Evolutionary conservation across 352 stramenopile genomes (phyloP), one percentile per base, ranked within the genome.

Genomic region (Pythium chondricola): DNA sequence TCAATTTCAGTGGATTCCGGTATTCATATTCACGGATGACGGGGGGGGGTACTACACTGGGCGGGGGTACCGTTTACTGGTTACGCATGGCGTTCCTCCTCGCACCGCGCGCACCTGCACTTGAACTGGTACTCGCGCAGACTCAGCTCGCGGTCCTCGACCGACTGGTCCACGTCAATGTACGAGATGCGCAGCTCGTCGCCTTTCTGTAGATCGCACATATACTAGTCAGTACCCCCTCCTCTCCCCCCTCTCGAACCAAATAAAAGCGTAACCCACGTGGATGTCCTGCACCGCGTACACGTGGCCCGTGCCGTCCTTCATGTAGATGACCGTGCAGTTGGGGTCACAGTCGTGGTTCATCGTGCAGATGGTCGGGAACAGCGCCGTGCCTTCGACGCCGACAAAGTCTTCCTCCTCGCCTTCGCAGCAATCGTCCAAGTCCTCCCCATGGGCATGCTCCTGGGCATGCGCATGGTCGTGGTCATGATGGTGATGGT

Each of bases 121-220:
- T 73, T 63, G 63, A 91, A 91, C 48, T 89, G 75, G 51, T 91
- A 91, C 62, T 91, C 80, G 29, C 73, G 69, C 48, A 92, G 77
- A 49, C 72, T 79, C 56, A 85, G 62, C 32, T 83, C 70, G n/a
- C 95, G 85, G 33, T 94, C 73, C 2, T 88, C 40, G 17, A 92
- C 69, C 16, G 77, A 56, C 56, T 87, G 72, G 27, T 93, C 71
- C 27, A 88, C 73, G 48, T 97, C 86, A 59, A 98, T 95, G 71
- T 98, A 98, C 56, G 88, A 96, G 50, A 98, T 97, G 36, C 77
- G 91, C 24, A 98, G 71, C 79, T 98, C 95, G 48, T 98, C 91
- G 18, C 84, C 85, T 51, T 69, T 59, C 81, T 90, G 36, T 39
- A 56, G 16, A 25, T 17, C 10, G 60, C 41, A 29, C 24, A 43